Evolutionary conservation across 1,284 basidiomycete genomes (phyloP).

Genomic region (Malassezia japonica): DNA sequence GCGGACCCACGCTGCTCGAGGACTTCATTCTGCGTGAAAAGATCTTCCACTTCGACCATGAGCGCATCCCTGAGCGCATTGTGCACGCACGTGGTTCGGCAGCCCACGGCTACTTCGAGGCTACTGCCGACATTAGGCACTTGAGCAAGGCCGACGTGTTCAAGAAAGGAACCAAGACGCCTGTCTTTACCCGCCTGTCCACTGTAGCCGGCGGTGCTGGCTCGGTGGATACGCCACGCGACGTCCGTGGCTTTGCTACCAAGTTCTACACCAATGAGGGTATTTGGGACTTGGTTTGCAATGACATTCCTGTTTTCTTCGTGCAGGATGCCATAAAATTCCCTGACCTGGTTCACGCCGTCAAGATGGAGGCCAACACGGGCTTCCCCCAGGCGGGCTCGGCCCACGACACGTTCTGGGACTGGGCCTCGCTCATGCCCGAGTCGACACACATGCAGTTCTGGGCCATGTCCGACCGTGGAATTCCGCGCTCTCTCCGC

Average conservation of each 20-base stretch:
- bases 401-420: constrained; percentile 54
- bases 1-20: constrained; percentile 21
- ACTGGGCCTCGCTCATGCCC: constrained; percentile 55
- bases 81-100: constrained; percentile 55
- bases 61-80: constrained; percentile 89
- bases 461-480: constrained; percentile 58
- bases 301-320: constrained; percentile 45
- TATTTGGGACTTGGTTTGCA: constrained; percentile 21
- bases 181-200: constrained; percentile 50
- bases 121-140: constrained; percentile 64
- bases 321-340: constrained; percentile 49
- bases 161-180: constrained; percentile 20
- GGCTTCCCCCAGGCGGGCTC: constrained; percentile 61
- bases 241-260: constrained; percentile 82
- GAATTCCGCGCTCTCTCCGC: constrained; percentile 67
- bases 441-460: constrained; percentile 21
- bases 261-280: constrained; percentile 83
- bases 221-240: constrained; percentile 70
- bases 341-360: constrained; percentile 82
- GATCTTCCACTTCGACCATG: constrained; percentile 80
- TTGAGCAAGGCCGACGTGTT: constrained; percentile 59
- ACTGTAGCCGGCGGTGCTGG: constrained; percentile 59
- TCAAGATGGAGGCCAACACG: constrained; percentile 65
- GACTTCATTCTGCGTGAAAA: constrained; percentile 53
- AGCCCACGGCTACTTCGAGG: constrained; percentile 83